Evolutionary conservation across 192 early-diverging fungal species (phyloP).

Genomic region (Endogone sp.): DNA sequence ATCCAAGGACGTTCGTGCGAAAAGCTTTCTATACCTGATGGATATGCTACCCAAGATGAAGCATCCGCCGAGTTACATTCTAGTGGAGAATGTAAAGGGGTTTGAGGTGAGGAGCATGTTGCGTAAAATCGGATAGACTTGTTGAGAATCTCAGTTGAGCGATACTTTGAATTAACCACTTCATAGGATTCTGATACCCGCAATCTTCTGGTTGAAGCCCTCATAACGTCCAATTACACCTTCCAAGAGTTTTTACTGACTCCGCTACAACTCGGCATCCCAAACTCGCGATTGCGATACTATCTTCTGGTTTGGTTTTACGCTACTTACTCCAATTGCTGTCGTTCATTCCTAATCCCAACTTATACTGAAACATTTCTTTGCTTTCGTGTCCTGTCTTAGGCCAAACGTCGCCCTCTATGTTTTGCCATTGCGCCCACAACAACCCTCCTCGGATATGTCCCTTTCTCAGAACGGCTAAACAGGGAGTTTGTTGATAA

Average conservation of each 20-base stretch:
- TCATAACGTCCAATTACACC: constrained; percentile 48
- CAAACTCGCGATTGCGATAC: constrained; percentile 77
- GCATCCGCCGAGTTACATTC: constrained; percentile 54
- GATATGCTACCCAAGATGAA: constrained; percentile 54
- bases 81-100: constrained; percentile 81
- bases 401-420: constrained; percentile 27
- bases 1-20: constrained; percentile 65
- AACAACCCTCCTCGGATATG: constrained; percentile 34
- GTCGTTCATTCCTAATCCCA: neutral
- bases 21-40: constrained; percentile 72
- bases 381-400: neutral
- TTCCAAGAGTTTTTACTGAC: constrained; percentile 74
- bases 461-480: constrained; percentile 22
- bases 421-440: constrained; percentile 37
- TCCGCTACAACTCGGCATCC: constrained; percentile 69
- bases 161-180: too few relatives aligned
- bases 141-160: too few relatives aligned
- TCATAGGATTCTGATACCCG: constrained; percentile 49
- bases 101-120: constrained; percentile 68
- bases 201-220: constrained; percentile 43
- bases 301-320: constrained; percentile 53
- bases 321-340: neutral
- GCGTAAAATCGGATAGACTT: too few relatives aligned
- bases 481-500: constrained; percentile 35
- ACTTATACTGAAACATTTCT: neutral